A percentile compares a stretch with the other conserved stretches of the same genome.
Conservation (phyloP, 345 rosid genomes). For the Eucalyptus fibrosa region DNA sequence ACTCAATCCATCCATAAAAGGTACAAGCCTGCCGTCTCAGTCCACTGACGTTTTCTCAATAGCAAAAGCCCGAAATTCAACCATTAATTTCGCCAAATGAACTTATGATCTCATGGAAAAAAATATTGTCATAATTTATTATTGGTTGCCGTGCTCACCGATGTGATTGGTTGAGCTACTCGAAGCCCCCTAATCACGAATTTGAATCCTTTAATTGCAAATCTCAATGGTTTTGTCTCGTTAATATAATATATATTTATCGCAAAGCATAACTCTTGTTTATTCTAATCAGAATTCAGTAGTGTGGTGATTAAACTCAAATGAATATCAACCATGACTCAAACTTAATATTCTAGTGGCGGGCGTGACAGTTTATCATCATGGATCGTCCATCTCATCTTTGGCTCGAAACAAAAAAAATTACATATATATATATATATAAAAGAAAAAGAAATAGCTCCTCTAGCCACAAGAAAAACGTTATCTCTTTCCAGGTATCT, state of each 20-base stretch:
- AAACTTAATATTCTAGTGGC: not conserved
- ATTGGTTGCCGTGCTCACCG: accelerated
- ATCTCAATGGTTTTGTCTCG: not conserved
- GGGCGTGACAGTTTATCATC: not conserved
- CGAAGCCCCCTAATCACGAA: not conserved
- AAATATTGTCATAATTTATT: not conserved
- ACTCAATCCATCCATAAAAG: not conserved
- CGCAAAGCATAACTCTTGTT: accelerated
- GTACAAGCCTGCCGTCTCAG: not conserved
- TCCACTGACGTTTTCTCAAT: not conserved
- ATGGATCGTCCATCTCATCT: not conserved
- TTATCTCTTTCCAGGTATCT: not conserved
- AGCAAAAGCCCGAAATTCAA: not conserved
- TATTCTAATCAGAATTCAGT: not conserved
- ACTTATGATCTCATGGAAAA: not conserved
- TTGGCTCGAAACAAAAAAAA: not conserved
- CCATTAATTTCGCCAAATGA: too few species aligned
- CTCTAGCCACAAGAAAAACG: not conserved
- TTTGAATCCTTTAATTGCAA: not conserved
- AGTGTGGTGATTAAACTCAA: not conserved
- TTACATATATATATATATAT: not conserved
- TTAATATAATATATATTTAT: not conserved
- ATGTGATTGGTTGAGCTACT: not conserved
- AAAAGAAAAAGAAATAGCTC: not conserved
- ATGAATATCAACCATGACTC: not conserved